Base-by-base conservation (phyloP, 441 rosid species). In the Gossypium armourianum region DNA sequence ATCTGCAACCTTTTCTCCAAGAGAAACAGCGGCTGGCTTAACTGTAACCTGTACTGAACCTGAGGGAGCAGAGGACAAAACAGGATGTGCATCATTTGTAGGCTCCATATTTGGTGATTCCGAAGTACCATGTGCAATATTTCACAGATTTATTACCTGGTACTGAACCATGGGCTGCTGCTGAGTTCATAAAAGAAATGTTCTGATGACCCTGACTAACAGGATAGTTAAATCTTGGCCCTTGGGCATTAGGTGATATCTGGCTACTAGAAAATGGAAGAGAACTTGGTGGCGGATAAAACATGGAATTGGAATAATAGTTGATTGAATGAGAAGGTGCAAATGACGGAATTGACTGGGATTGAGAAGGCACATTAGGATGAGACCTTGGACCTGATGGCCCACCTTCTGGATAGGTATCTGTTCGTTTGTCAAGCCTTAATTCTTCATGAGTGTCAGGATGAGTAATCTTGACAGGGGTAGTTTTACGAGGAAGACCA, bases 401-500 rank as follows among this genome's bases (percentile, higher is more conserved):
- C 47, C 84, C 87, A 55, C 83, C 82, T 76, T 90, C 98, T 19
- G 84, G 67, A 85, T 78, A 79, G 2, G 81, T 28, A 75, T 90
- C 94, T 45, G 88, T 75, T 21, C 88, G 84, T 73, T 87, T 85
- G 79, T 87, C 94, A 71, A 92, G 95, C 82, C 92, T 88, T 80
- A 92, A 84, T 85, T 92, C 99, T 78, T 89, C 96, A 76, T 84
- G 97, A 16, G 99, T 95, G 32, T 86, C 91, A 10, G 99, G 99
- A 80, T 95, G 92, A 72, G 97, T 92, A 70, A 54, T 54, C 59
- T 54, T 54, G 26, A 54, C 59, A 54, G 26, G 59, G 26, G 26
- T 54, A 21, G 59, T 54, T 54, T 19, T 54, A 19, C 59, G 59
- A 54, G 59, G 59, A 54, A 54, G 26, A 54, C 26, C 59, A 76